Percentiles rank a stretch among this genome's conserved stretches.
Evolutionary conservation across 2,329 filamentous ascomycete genomes (phyloP).

Genomic region (Exophiala alcalophila): DNA sequence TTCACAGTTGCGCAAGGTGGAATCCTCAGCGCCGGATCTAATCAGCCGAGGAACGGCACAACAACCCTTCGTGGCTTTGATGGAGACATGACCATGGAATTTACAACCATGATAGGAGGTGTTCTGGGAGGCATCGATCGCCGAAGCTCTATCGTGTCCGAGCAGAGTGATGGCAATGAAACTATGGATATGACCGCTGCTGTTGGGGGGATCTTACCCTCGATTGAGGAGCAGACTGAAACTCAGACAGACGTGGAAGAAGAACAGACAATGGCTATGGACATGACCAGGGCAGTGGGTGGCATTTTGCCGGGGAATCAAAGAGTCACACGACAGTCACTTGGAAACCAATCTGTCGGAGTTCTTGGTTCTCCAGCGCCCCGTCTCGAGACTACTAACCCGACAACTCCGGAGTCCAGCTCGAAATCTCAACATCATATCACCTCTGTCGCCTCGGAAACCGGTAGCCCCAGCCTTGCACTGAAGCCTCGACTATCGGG

Average conservation of each 20-base stretch:
- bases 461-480: conserved; percentile 55
- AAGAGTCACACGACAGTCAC: conserved; percentile 2
- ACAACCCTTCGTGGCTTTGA: conserved; percentile 44
- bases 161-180: conserved; percentile 34
- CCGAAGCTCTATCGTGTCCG: conserved; percentile 19
- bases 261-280: conserved; percentile 60
- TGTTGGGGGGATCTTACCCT: conserved; percentile 44
- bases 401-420: conserved; percentile 18
- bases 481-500: conserved; percentile 49
- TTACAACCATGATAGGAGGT: conserved; percentile 45
- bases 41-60: conserved; percentile 34
- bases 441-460: conserved; percentile 45
- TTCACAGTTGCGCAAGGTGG: conserved; percentile 55
- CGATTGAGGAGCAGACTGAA: conserved; percentile 41
- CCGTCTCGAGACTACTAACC: conserved; percentile 23
- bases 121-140: conserved; percentile 30
- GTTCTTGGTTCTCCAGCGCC: conserved; percentile 31
- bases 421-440: conserved; percentile 30
- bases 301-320: conserved; percentile 50
- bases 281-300: conserved; percentile 64
- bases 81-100: conserved; percentile 48
- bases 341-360: background rate
- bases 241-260: conserved; percentile 37
- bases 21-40: conserved; percentile 38
- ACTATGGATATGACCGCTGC: conserved; percentile 62